Evolutionary conservation across 1,284 basidiomycete species (phyloP), one percentile per base, ranked within the genome.

Genomic region (Irpex sp.): DNA sequence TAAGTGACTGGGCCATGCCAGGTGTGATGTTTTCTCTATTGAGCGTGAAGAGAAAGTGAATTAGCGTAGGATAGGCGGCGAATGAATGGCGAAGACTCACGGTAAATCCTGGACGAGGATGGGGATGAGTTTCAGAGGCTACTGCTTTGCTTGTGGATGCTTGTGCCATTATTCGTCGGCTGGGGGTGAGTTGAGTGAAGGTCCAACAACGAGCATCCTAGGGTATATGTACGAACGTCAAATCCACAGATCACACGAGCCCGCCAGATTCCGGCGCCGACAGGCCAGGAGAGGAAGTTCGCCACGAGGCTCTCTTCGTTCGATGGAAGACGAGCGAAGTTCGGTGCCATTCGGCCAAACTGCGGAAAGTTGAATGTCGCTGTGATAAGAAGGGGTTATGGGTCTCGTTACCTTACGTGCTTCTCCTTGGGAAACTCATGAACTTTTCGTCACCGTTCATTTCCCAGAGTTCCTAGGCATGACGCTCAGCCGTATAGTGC

Each of bases 1-100:
- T 47, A 36, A 19, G 37, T 56, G 3, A 42, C 49, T 35, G 63
- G 56, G 6, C 60, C 59, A 56, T 66, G 63, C 60, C 65, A 66
- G 5, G 65, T 64, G 59, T 66, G 63, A 47, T 58, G 61, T 21
- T 42, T 49, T 39, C 59, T 52, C 65, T 64, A 47, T n/a, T 37
- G 45, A 42, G 12, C n/a, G 39, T 45, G 35, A 19, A 53, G 35
- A 37, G 45, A 28, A 59, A n/a, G 10, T 37, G 51, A 14, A 36
- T 35, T 39, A 42, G 39, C 12, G 55, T n/a, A 19, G 19, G 36
- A 53, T 12, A 19, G 19, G 10, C 14, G 4, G 28, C 14, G n/a
- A 21, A 51, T 19, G 33, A 56, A 18, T n/a, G 21, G 28, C 23
- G 54, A 36, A 42, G 36, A 58, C 64, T 37, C 18, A 66, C 63